Evolutionary conservation across 2,329 filamentous ascomycete genomes (phyloP).

Genomic region (Trichoderma gracile): DNA sequence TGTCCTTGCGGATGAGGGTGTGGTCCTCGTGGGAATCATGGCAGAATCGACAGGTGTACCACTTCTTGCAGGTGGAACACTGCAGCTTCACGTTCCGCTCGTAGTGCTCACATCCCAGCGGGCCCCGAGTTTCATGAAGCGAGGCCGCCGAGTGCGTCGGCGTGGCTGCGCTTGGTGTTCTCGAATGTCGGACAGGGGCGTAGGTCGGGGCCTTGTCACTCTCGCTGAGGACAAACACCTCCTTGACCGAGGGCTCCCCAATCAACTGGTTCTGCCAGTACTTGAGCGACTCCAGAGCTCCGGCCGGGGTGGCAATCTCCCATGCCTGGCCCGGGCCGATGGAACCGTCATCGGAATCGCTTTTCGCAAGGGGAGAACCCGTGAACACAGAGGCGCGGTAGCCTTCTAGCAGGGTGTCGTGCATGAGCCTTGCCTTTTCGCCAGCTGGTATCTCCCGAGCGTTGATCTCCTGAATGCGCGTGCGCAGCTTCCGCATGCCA

Average conservation of each 20-base stretch:
- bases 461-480: constrained; percentile 69
- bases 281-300: constrained; percentile 56
- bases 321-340: constrained; percentile 35
- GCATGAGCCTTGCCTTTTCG: constrained; percentile 72
- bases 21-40: constrained; percentile 85
- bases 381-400: constrained; percentile 50
- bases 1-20: constrained; percentile 75
- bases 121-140: constrained; percentile 41
- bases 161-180: constrained; percentile 41
- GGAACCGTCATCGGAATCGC: constrained; percentile 27
- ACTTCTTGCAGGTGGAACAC: constrained; percentile 83
- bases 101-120: constrained; percentile 87
- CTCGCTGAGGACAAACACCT: constrained; percentile 54
- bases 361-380: constrained; percentile 27
- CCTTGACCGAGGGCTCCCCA: constrained; percentile 41
- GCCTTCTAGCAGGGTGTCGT: constrained; percentile 68
- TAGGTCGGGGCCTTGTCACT: constrained; percentile 69
- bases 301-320: constrained; percentile 46
- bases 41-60: constrained; percentile 95
- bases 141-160: constrained; percentile 30
- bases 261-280: constrained; percentile 56
- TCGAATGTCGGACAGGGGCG: constrained; percentile 54
- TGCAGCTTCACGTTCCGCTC: constrained; percentile 94
- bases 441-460: constrained; percentile 55
- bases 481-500: constrained; percentile 69